phyloP scores from a whole-genome alignment of 106 monocot species.

The Posidonia australis region DNA sequence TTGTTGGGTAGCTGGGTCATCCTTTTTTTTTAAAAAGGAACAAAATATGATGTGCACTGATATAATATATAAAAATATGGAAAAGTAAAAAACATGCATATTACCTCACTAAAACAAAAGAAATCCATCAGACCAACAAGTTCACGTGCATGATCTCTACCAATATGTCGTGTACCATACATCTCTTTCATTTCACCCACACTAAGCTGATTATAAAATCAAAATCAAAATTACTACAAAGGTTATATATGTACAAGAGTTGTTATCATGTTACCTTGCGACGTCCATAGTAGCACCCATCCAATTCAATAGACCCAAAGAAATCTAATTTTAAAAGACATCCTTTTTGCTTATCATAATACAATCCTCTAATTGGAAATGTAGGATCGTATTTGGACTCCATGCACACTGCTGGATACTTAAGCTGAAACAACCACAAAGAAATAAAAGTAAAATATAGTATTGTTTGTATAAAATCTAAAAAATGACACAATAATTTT shows the following conservation, averaged over 20 bases:
- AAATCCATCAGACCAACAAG: slow-evolving; percentile 97
- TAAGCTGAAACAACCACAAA: slow-evolving; percentile 36
- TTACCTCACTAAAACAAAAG: slow-evolving; percentile 99
- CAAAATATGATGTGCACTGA: not conserved
- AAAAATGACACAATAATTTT: not conserved
- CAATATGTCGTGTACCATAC: slow-evolving; percentile 96
- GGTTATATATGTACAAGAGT: not conserved
- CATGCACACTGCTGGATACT: slow-evolving; percentile 84
- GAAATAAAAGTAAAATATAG: not conserved
- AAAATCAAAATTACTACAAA: no score
- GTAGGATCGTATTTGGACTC: slow-evolving; percentile 64
- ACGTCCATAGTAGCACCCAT: slow-evolving; percentile 90
- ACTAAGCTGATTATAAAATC: slow-evolving; percentile 44
- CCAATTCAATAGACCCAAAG: slow-evolving; percentile 91
- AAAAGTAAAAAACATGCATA: not conserved
- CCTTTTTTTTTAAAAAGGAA: not conserved
- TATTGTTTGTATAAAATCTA: not conserved
- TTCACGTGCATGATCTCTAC: slow-evolving; percentile 62
- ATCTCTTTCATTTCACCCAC: slow-evolving; percentile 46
- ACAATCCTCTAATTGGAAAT: slow-evolving; percentile 91
- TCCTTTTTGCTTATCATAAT: slow-evolving; percentile 75
- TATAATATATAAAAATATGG: not conserved
- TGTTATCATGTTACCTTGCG: slow-evolving; percentile 38
- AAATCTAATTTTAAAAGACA: slow-evolving; percentile 96
- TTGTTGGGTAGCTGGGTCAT: no score